Base-by-base conservation (phyloP, 306 rosid genomes). In the Ceratonia siliqua region DNA sequence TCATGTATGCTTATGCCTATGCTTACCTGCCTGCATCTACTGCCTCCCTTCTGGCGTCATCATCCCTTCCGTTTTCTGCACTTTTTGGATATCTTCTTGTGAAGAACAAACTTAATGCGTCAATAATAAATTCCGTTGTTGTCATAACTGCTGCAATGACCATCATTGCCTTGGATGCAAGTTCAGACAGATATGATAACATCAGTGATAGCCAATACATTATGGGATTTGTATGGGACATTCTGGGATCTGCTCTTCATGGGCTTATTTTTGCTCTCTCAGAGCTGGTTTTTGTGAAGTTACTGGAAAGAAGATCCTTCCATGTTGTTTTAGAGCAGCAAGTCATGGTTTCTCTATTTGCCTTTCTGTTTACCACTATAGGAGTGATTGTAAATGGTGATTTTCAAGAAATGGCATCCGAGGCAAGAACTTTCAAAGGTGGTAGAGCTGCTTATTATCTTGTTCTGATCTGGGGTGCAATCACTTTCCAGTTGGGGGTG, bases 21-120 rank as follows among this genome's bases (percentile, higher is more conserved):
- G 98, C 98, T 8, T 94, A 89, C 77, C 94, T 94, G 80, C 96
- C 97, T 43, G 98, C 98, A 56, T 94, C 97, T 2, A 94, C 97
- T 9, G 94, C 98, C 11, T 62, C 98, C 2, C 97, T 94, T 14
- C 81, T 91, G 25, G 96, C 97, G 6, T 91, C 98, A 2, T 87
- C 98, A 0, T 94, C 98, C 17, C 90, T 94, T 7, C 87, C 83
- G 63, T 94, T 91, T 75, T 89, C 96, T 15, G 92, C 89, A 27
- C 73, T 91, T 14, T 91, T 94, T 2, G 98, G 98, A 22, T 89
- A 88, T 55, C n/a, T 88, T 58, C 78, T 94, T 5, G 97, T 90
- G 74, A 89, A 87, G 68, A 94, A 94, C 87, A 81, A 78, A 18
- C 24, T 91, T 13, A 91, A 91, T 45, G 91, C 86, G 11, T 87